Evolutionary conservation across 2,329 filamentous ascomycete genomes (phyloP).

Genomic region (Cytospora mali): DNA sequence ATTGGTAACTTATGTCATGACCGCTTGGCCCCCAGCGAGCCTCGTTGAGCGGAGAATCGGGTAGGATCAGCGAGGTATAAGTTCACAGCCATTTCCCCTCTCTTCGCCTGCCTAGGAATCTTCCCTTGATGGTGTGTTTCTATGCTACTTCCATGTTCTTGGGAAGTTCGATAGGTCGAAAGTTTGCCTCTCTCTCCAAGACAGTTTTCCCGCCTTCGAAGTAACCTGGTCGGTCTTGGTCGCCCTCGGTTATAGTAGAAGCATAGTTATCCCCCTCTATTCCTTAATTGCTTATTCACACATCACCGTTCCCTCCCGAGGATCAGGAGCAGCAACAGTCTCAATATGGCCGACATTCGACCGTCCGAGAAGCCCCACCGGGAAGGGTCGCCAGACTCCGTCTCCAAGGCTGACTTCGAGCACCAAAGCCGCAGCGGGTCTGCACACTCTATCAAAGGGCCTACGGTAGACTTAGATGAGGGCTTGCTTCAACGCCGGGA

Average conservation of each 20-base stretch:
- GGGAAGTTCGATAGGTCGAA: not conserved
- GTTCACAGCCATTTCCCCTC: conserved; percentile 1
- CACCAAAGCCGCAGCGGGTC: conserved; percentile 25
- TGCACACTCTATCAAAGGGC: conserved; percentile 2
- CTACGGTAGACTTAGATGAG: conserved; percentile 27
- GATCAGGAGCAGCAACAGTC: not conserved
- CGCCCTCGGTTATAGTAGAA: not conserved
- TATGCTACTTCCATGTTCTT: not conserved
- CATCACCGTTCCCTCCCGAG: not conserved
- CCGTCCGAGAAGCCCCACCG: conserved; percentile 33
- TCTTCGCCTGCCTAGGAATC: not conserved
- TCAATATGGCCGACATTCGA: conserved; percentile 7
- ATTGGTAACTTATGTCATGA: not conserved
- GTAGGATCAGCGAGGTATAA: conserved; percentile 11
- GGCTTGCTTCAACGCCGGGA: conserved; percentile 37
- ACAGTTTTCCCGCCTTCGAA: too few species aligned
- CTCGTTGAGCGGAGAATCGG: not conserved
- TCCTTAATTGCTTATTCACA: not conserved
- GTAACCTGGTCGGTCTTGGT: conserved; percentile 14
- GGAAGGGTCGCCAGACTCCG: conserved; percentile 27
- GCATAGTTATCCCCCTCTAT: not conserved
- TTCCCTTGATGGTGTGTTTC: not conserved
- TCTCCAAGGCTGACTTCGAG: conserved; percentile 36
- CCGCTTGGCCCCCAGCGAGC: not conserved
- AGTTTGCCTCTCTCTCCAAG: conserved; percentile 5